Percentiles rank a stretch among this genome's conserved stretches.
phyloP scores from a whole-genome alignment of 306 rosid species.

The Malus sieversii region DNA sequence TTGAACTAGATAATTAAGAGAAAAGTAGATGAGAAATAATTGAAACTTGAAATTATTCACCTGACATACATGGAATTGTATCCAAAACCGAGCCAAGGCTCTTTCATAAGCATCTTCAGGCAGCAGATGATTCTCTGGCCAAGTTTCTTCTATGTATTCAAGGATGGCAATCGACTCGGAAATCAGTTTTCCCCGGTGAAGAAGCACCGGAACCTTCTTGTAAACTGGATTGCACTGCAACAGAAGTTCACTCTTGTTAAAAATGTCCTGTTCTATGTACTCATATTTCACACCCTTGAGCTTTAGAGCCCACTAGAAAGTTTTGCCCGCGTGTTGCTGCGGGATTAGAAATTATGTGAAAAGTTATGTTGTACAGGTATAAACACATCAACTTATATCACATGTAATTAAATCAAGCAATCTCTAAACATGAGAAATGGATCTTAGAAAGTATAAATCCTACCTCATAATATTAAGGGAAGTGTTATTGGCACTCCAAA shows the following conservation, averaged over 20 bases:
- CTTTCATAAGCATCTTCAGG: slow-evolving; percentile 29
- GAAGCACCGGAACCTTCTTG: slow-evolving; percentile 45
- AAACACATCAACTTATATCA: too few relatives aligned
- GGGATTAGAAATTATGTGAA: too few relatives aligned
- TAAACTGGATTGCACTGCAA: slow-evolving; percentile 39
- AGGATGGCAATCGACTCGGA: slow-evolving; percentile 34
- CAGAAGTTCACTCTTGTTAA: background rate
- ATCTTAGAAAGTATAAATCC: too few relatives aligned
- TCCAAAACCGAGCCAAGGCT: slow-evolving; percentile 47
- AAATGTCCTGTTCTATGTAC: background rate
- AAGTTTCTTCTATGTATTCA: slow-evolving; percentile 45
- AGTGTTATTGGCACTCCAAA: too few relatives aligned
- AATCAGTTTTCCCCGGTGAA: slow-evolving; percentile 35
- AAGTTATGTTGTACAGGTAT: too few relatives aligned
- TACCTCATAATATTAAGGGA: too few relatives aligned
- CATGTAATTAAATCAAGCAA: too few relatives aligned
- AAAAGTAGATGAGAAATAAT: background rate
- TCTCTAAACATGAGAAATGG: too few relatives aligned
- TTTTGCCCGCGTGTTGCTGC: too few relatives aligned
- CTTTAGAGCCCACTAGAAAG: background rate
- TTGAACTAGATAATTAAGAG: background rate
- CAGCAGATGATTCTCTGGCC: slow-evolving; percentile 37
- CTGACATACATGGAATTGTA: slow-evolving; percentile 4
- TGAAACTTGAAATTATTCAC: background rate
- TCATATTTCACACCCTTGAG: background rate